Conservation (phyloP, 2,329 filamentous ascomycete species). For the Chrysoporthe cubensis region DNA sequence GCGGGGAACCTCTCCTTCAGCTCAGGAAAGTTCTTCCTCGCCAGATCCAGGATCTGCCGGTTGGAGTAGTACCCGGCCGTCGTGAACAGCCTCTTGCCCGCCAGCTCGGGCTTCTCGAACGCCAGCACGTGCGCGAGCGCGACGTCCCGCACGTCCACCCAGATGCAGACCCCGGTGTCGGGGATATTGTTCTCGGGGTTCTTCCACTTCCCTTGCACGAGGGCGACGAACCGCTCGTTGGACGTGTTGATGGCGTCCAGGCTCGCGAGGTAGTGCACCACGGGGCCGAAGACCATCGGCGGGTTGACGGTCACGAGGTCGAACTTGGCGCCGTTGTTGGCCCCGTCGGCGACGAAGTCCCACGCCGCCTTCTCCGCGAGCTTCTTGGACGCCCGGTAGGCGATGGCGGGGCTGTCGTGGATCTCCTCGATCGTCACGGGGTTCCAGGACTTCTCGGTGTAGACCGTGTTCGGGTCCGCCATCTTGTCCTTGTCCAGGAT, state of each 20-base stretch:
- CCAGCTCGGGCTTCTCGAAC: constrained; percentile 51
- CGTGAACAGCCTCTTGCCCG: constrained; percentile 56
- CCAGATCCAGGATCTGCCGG: constrained; percentile 47
- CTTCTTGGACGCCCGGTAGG: constrained; percentile 59
- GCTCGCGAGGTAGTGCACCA: constrained; percentile 51
- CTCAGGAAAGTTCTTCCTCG: constrained; percentile 55
- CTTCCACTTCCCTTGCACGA: constrained; percentile 56
- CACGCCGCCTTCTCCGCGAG: constrained; percentile 57
- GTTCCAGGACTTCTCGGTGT: constrained; percentile 58
- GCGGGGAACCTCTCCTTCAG: constrained; percentile 51
- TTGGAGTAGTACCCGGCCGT: constrained; percentile 53
- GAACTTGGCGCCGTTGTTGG: constrained; percentile 47
- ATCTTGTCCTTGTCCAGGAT: constrained; percentile 47
- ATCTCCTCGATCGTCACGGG: constrained; percentile 53
- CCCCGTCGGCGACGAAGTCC: constrained; percentile 48
- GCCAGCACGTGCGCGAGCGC: constrained; percentile 58
- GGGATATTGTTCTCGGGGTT: constrained; percentile 41
- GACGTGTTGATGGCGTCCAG: constrained; percentile 57
- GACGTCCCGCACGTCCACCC: constrained; percentile 61
- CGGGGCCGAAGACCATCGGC: constrained; percentile 58
- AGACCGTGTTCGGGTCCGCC: constrained; percentile 44
- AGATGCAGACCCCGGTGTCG: constrained; percentile 46
- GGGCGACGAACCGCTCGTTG: constrained; percentile 54
- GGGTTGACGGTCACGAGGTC: constrained; percentile 59
- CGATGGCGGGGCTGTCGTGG: constrained; percentile 42